phyloP scores from a whole-genome alignment of 176 grass and related monocot genomes.

The Avena eriantha region DNA sequence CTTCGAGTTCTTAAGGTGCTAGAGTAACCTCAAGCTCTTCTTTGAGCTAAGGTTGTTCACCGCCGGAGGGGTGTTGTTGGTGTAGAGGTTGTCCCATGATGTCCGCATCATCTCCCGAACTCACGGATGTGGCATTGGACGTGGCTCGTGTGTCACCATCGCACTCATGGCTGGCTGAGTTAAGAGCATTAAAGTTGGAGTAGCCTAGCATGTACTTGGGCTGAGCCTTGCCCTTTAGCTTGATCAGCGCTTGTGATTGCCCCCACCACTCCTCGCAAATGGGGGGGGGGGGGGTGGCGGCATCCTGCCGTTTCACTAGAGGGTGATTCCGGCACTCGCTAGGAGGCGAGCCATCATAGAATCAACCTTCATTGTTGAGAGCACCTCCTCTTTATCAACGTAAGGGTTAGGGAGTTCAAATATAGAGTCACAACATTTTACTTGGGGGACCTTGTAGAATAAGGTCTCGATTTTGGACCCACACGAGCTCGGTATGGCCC shows the following conservation, averaged over 20 bases:
- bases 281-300: background rate
- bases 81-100: too few species aligned
- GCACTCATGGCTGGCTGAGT: too few species aligned
- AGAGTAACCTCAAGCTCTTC: too few species aligned
- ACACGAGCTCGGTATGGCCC: background rate
- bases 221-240: too few species aligned
- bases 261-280: conserved; percentile 14
- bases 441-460: background rate
- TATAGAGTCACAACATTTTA: background rate
- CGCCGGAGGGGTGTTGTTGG: too few species aligned
- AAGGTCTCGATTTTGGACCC: background rate
- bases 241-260: background rate
- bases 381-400: background rate
- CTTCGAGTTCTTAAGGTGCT: too few species aligned
- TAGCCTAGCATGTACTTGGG: too few species aligned
- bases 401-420: background rate
- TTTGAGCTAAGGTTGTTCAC: too few species aligned
- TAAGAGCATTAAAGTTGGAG: too few species aligned
- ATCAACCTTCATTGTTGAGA: background rate
- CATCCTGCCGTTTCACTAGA: background rate
- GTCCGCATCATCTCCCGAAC: too few species aligned
- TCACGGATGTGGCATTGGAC: too few species aligned
- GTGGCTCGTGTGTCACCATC: too few species aligned
- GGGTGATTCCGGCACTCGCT: background rate
- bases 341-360: background rate